Evolutionary conservation across 1,139 yeast species (phyloP).

Genomic region (Spencermartinsiella ligniputridi): DNA sequence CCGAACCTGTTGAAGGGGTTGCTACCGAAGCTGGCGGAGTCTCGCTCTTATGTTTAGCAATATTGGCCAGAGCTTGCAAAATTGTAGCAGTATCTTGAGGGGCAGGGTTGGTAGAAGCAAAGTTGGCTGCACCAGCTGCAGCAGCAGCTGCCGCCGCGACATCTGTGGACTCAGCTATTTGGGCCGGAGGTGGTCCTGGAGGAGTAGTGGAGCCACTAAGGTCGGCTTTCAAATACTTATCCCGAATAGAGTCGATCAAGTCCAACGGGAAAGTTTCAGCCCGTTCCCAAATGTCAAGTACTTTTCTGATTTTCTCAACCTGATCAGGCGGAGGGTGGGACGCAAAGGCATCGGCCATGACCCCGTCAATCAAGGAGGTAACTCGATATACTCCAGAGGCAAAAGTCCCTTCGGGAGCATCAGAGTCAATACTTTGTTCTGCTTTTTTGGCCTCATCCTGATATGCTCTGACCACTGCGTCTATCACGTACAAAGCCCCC

Average conservation of each 20-base stretch:
- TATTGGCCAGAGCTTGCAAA: constrained; percentile 36
- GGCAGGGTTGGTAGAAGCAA: constrained; percentile 5
- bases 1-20: constrained; percentile 17
- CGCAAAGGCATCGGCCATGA: constrained; percentile 31
- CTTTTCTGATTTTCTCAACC: constrained; percentile 69
- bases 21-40: constrained; percentile 22
- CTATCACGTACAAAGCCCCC: constrained; percentile 87
- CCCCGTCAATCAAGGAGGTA: constrained; percentile 29
- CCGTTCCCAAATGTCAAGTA: constrained; percentile 90
- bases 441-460: constrained; percentile 66
- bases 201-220: constrained; percentile 41
- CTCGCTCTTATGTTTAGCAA: constrained; percentile 34
- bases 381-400: constrained; percentile 61
- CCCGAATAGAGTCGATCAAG: constrained; percentile 42
- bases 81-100: constrained; percentile 35
- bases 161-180: constrained; percentile 12
- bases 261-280: constrained; percentile 69
- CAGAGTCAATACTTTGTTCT: constrained; percentile 41
- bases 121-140: constrained; percentile 9
- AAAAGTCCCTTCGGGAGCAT: constrained; percentile 61
- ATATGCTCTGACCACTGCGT: constrained; percentile 83
- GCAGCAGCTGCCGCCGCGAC: constrained; percentile 5
- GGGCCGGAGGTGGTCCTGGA: constrained; percentile 16
- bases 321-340: constrained; percentile 21
- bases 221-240: constrained; percentile 10